Evolutionary conservation across 1,284 basidiomycete genomes (phyloP).

Genomic region (Ceratobasidium sp.): DNA sequence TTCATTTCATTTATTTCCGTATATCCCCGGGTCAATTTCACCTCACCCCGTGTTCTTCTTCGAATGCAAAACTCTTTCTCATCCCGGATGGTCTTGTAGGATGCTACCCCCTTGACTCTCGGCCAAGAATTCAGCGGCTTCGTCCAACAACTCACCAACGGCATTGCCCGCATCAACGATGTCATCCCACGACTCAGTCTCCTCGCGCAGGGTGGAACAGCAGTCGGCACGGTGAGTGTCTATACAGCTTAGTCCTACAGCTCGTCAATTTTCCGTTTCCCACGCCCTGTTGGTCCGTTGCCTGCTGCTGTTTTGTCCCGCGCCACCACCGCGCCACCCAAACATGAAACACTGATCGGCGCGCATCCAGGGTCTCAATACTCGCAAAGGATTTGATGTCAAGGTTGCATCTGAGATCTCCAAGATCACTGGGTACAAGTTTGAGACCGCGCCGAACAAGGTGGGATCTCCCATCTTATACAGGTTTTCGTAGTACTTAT

Average conservation of each 20-base stretch:
- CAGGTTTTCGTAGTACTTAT: background rate
- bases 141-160: constrained; percentile 93
- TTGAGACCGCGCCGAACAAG: constrained; percentile 99
- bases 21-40: background rate
- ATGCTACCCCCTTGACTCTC: constrained; percentile 97
- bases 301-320: background rate
- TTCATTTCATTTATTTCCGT: background rate
- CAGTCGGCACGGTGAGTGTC: constrained; percentile 89
- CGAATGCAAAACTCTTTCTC: background rate
- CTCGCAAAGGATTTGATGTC: constrained; percentile 95
- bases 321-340: background rate
- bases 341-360: background rate
- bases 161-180: constrained; percentile 86
- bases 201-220: constrained; percentile 98
- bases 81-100: constrained; percentile 62
- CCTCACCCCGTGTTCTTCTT: background rate
- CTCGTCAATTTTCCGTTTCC: background rate
- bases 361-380: constrained; percentile 88
- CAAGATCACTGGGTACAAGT: constrained; percentile 89
- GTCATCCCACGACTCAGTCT: constrained; percentile 89
- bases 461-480: constrained; percentile 58
- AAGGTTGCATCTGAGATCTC: constrained; percentile 95
- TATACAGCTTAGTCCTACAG: background rate
- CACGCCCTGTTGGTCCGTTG: background rate
- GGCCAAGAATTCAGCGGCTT: constrained; percentile 99